Base-by-base conservation (phyloP, 257 asterid genomes). In the Fraxinus pennsylvanica region DNA sequence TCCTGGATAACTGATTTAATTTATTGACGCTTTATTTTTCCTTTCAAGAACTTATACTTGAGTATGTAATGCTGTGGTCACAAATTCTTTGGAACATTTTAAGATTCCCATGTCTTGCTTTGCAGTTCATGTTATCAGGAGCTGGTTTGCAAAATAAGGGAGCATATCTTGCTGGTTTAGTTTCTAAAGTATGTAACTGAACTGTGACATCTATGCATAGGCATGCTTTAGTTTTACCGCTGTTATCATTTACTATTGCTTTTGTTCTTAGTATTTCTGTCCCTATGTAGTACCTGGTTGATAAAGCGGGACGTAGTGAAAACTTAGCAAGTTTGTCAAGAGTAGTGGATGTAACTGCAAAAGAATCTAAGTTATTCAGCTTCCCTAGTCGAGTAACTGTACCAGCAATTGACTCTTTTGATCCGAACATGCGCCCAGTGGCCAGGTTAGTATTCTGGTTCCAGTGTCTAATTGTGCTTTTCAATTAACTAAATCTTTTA, bases 41-140 rank as follows among this genome's bases (percentile, higher is more conserved):
- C 57, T 61, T 39, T 76, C 73, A 4, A 72, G 76, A 36, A 72
- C 68, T 45, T 69, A 19, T 59, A 41, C 69, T 29, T 68, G 68
- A 32, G 74, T 70, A 54, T 19, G 33, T 74, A 47, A 65, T 78
- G 76, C 76, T 54, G 35, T 77, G 25, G 21, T 71, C 63, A 54
- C 6, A 78, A 63, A 71, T 79, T 68, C 2, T 54, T 54, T 32
- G 30, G 7, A 22, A 12, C 65, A 38, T 78, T 50, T 76, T 52
- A 73, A 70, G 65, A 77, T 75, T 71, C 73, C 75, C 78, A 66
- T 30, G 41, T 83, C 76, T 72, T 52, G 78, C 81, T 74, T 61
- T 83, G 74, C 75, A 94, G 99, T 91, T 94, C 84, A 91, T 94
- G 97, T 80, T 91, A 79, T 91, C 97, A 3, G 99, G 94, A 87